Evolutionary conservation across 192 early-diverging fungal species (phyloP), one percentile per base, ranked within the genome.

Genomic region (Rhizoclosmatium sp.): DNA sequence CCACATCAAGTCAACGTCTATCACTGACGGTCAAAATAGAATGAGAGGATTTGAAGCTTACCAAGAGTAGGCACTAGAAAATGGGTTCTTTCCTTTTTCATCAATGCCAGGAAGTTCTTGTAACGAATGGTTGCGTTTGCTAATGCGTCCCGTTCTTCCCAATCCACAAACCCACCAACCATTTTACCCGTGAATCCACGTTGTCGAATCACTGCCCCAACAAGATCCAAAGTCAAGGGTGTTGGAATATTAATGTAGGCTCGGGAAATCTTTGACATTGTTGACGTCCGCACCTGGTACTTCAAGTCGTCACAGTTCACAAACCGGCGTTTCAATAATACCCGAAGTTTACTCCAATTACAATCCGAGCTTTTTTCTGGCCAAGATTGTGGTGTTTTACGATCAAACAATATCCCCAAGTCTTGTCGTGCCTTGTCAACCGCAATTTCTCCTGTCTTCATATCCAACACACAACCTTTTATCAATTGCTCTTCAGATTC

Each of bases 1-100:
- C 92, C 92, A 93, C 7, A 83, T 84, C 2, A 90, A 64, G 75
- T 93, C 92, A 76, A 93, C 89, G 64, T 92, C 89, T 78, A 51
- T 51, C 14, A 14, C 14, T 51, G 49, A 9, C 69, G 4, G 23
- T 51, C 0, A 19, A 66, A 75, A 56, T 1, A 69, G 69, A 2
- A 59, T 23, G 23, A 80, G 68, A 76, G 71, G 31, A 69, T 80
- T 19, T 59, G 40, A 0, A 51, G 75, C 51, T 59, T 59, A 82
- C 77, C 83, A 7, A 93, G 42, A 9, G 91, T 91, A 0, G 92
- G 92, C 2, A 93, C 89, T 1, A 91, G 40, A 40, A 85, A 78
- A 42, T 47, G 47, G 2, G 44, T 67, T 23, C 65, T 67, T 19
- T 86, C 48, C 40, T 83, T 72, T 31, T 67, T 76, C 78, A 89